Conservation (phyloP, 768 basidiomycete genomes). For the Termitomyces sp. region DNA sequence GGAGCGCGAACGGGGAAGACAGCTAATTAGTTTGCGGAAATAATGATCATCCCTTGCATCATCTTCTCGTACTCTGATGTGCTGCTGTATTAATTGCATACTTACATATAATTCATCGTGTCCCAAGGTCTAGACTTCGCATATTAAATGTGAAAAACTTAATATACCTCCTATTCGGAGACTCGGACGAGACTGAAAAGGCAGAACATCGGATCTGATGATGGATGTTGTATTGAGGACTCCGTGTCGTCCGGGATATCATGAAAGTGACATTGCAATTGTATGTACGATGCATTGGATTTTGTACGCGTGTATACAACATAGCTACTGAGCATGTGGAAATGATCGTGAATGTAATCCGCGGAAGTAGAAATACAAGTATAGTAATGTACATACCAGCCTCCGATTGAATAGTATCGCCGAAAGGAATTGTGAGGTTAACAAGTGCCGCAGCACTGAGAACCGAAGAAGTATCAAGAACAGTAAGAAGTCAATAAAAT, state of each 20-base stretch:
- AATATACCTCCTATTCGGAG: too few species aligned
- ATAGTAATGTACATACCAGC: conserved; percentile 9
- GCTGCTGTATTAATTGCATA: conserved; percentile 2
- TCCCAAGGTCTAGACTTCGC: neutral
- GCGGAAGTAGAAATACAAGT: conserved; percentile 6
- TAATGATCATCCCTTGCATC: conserved; percentile 17
- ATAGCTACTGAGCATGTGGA: neutral
- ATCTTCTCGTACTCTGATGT: neutral
- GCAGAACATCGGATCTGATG: neutral
- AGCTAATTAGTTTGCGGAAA: conserved; percentile 62
- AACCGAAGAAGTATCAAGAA: neutral
- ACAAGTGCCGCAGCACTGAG: neutral
- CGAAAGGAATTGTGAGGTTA: neutral
- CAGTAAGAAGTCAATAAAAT: conserved; percentile 1
- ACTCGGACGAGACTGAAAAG: too few species aligned
- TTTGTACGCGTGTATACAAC: neutral
- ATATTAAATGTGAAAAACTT: neutral
- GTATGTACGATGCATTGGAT: neutral
- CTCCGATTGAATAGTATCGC: neutral
- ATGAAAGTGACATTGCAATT: neutral
- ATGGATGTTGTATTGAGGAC: neutral
- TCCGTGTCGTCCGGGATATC: neutral
- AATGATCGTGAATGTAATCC: conserved; percentile 3
- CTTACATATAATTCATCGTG: neutral
- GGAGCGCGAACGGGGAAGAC: conserved; percentile 82